Conservation (phyloP, 1,284 basidiomycete genomes). For the Kwoniella shivajii region DNA sequence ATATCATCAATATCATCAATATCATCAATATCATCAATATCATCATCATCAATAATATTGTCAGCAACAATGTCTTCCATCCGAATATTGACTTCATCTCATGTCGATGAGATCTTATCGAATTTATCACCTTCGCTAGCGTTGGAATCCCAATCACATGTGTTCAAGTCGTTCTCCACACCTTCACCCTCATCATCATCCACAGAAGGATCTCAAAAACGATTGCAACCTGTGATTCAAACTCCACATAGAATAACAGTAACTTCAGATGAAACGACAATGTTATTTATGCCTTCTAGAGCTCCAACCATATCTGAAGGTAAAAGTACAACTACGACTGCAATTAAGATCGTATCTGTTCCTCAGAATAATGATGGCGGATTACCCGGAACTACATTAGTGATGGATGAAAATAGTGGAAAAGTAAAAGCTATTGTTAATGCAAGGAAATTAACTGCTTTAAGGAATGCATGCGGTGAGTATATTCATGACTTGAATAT, state of each 20-base stretch:
- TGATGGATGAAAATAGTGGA: conserved; percentile 72
- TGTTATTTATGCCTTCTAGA: conserved; percentile 54
- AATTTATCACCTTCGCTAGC: conserved; percentile 35
- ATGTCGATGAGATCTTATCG: conserved; percentile 43
- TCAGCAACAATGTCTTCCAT: conserved; percentile 23
- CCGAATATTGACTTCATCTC: conserved; percentile 39
- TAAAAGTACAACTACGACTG: conserved; percentile 54
- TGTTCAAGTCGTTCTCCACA: conserved; percentile 45
- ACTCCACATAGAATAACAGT: conserved; percentile 43
- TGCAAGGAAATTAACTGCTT: conserved; percentile 70
- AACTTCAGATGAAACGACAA: conserved; percentile 29
- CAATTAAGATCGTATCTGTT: conserved; percentile 71
- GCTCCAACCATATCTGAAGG: conserved; percentile 42
- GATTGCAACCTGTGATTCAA: conserved; percentile 31
- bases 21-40: neutral
- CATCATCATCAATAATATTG: neutral
- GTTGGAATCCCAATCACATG: conserved; percentile 40
- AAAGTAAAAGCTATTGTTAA: conserved; percentile 72
- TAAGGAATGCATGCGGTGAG: conserved; percentile 77
- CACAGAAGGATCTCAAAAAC: neutral
- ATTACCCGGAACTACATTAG: conserved; percentile 72
- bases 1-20: too few relatives aligned
- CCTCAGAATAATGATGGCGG: conserved; percentile 61
- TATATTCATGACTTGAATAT: conserved; percentile 10
- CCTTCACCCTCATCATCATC: neutral